These are phyloP conservation scores for Solanum chaucha DNA, from an alignment of 257 asterid species.

Conservation along the genomic window DNA sequence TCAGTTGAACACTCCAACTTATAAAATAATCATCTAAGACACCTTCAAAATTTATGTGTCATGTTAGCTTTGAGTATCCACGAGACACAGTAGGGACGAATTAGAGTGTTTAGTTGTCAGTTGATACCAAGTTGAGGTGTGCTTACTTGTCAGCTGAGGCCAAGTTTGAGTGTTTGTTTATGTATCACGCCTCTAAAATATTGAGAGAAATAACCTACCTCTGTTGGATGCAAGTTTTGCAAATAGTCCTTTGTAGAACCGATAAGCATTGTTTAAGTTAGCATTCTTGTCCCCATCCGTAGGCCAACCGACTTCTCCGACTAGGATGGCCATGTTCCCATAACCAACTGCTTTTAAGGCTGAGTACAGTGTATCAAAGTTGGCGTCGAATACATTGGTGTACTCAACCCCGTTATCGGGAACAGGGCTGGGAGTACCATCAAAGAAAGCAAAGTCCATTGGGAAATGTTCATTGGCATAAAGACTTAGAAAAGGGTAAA, in stretches of 20 bases:
- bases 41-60: not conserved
- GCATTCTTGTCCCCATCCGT: constrained; percentile 30
- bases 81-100: not conserved
- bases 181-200: not conserved
- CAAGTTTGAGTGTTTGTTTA: not conserved
- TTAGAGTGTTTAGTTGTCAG: not conserved
- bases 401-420: constrained; percentile 17
- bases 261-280: constrained; percentile 14
- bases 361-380: constrained; percentile 32
- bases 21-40: not conserved
- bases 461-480: constrained; percentile 29
- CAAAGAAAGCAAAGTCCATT: constrained; percentile 36
- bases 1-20: not conserved
- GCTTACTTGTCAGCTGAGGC: not conserved
- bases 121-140: not conserved
- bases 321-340: constrained; percentile 21
- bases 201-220: constrained; percentile 11
- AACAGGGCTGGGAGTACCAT: constrained; percentile 22
- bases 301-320: constrained; percentile 46
- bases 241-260: constrained; percentile 31
- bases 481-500: constrained; percentile 38
- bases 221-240: constrained; percentile 22
- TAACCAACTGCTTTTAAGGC: constrained; percentile 25
- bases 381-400: constrained; percentile 38
- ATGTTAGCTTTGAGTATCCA: not conserved